Percentiles rank a stretch among this genome's conserved stretches.
phyloP scores from a whole-genome alignment of 164 flowering plant species.

The Umbilicus rupestris region DNA sequence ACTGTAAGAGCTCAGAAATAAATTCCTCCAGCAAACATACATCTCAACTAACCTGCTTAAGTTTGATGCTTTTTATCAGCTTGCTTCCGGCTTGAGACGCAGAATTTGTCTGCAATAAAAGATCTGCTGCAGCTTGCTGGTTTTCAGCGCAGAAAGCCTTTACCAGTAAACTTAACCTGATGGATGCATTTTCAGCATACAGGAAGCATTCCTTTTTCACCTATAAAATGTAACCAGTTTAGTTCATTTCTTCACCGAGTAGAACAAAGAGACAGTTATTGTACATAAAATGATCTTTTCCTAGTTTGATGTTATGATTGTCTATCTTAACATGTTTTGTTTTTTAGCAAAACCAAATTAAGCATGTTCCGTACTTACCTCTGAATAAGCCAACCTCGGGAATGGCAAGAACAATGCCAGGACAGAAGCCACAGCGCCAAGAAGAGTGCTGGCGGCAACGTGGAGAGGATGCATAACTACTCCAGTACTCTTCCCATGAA shows the following conservation, averaged over 20 bases:
- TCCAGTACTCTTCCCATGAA: conserved; percentile 28
- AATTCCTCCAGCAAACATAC: too few relatives aligned
- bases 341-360: too few relatives aligned
- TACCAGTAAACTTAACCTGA: conserved; percentile 21
- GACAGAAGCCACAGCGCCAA: conserved; percentile 61
- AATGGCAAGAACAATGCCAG: conserved; percentile 58
- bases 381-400: conserved; percentile 44
- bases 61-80: conserved; percentile 23
- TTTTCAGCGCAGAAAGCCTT: conserved; percentile 20
- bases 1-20: too few relatives aligned
- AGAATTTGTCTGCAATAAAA: conserved; percentile 19
- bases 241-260: not conserved
- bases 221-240: conserved; percentile 14
- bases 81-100: conserved; percentile 18
- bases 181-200: conserved; percentile 31
- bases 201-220: conserved; percentile 15
- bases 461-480: conserved; percentile 52
- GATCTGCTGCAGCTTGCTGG: conserved; percentile 15
- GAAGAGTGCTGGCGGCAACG: conserved; percentile 48
- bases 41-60: conserved; percentile 17
- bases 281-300: not conserved
- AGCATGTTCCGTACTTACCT: conserved; percentile 43
- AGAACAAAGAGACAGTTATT: not conserved
- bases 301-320: too few relatives aligned
- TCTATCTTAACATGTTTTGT: too few relatives aligned